Evolutionary conservation across 495 filamentous ascomycete species (phyloP).

Genomic region (Symbiotaphrina buchneri): DNA sequence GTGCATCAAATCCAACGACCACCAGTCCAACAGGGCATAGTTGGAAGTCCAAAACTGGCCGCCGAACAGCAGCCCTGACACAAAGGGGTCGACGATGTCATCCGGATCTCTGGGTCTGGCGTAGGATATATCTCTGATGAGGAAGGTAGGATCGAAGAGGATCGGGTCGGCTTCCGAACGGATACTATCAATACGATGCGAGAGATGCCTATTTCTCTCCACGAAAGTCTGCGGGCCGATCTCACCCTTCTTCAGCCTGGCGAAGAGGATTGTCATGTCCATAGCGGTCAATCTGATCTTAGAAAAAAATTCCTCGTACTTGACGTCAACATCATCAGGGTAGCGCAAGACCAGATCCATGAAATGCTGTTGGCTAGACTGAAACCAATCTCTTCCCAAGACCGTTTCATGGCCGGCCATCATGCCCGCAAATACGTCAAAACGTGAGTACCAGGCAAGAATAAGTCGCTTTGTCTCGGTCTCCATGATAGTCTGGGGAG

Average conservation of each 20-base stretch:
- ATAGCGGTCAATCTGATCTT: slow-evolving; percentile 51
- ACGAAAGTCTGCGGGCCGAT: slow-evolving; percentile 43
- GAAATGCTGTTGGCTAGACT: slow-evolving; percentile 37
- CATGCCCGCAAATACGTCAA: slow-evolving; percentile 66
- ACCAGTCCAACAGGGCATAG: slow-evolving; percentile 52
- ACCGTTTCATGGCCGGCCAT: slow-evolving; percentile 58
- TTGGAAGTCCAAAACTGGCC: slow-evolving; percentile 54
- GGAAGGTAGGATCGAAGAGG: slow-evolving; percentile 30
- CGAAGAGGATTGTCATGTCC: slow-evolving; percentile 62
- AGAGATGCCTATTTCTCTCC: slow-evolving; percentile 32
- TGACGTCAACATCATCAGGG: slow-evolving; percentile 38
- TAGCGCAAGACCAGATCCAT: slow-evolving; percentile 28
- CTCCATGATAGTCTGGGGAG: slow-evolving; percentile 52
- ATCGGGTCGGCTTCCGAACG: slow-evolving; percentile 30
- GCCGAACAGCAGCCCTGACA: slow-evolving; percentile 38
- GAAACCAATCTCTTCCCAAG: slow-evolving; percentile 64
- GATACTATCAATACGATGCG: slow-evolving; percentile 27
- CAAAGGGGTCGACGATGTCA: slow-evolving; percentile 51
- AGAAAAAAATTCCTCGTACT: slow-evolving; percentile 39
- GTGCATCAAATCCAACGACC: slow-evolving; percentile 59
- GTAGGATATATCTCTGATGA: slow-evolving; percentile 33
- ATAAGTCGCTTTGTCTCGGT: slow-evolving; percentile 44
- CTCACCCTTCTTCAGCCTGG: slow-evolving; percentile 34
- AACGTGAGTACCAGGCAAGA: slow-evolving; percentile 71
- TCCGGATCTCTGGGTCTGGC: slow-evolving; percentile 25